Base-by-base conservation (phyloP, 805 yeast genomes). In the Teunomyces gatunensis region DNA sequence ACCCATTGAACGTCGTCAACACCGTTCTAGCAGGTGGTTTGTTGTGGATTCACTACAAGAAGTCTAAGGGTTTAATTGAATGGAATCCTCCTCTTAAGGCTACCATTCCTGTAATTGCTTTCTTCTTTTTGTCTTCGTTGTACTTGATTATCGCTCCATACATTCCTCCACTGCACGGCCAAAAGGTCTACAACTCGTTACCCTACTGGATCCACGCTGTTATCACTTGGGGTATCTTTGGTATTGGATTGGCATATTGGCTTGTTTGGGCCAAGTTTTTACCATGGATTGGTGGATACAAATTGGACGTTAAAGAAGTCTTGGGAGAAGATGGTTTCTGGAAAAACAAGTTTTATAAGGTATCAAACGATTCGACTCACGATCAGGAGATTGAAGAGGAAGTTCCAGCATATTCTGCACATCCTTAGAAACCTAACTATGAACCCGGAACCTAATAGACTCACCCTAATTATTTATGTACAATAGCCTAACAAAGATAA, bases 161-260 rank as follows among this genome's bases (percentile, higher is more conserved):
- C 61, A 75, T 87, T 51, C 89, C 94, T 39, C 95, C 95, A 42
- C 60, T 73, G 17, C 72, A 59, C 15, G 87, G 84, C 30, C 84
- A 85, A 67, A 73, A 77, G 32, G 90, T 87, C 46, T 87, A 87
- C 73, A 65, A 79, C n/a, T 54, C 63, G 43, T 69, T 87, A 57
- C 95, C 95, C 25, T 87, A 87, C 69, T 87, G 81, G 75, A 74
- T 83, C 47, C 91, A 86, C 63, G 83, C 89, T 61, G 94, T 87
- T 43, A 88, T 85, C n/a, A 84, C 90, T 10, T 79, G 89, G 83
- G 90, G 85, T 54, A 74, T 87, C 40, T 83, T 84, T 56, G 85
- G 75, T 11, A 61, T 82, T 42, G 92, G 89, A 52, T 79, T 75
- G 32, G 54, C 75, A 0, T 87, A 86, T 69, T 87, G 89, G 85